phyloP scores from a whole-genome alignment of 306 rosid genomes.

The Malus asiatica region DNA sequence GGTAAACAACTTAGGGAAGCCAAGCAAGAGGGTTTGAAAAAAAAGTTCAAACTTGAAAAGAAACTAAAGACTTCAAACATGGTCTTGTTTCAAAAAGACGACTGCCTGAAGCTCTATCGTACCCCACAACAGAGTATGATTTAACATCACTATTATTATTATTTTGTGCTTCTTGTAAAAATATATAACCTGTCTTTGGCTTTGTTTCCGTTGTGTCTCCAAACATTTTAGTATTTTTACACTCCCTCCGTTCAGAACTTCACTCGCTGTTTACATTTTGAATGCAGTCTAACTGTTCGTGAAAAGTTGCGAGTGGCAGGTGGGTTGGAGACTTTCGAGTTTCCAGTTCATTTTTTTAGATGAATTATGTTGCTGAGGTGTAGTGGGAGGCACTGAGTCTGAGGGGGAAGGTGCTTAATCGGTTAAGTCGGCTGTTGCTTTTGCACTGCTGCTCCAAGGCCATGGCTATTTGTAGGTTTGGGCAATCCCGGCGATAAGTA shows the following conservation, averaged over 20 bases:
- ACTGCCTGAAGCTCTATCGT: too few relatives aligned
- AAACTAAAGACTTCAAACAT: too few relatives aligned
- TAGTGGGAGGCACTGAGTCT: background rate
- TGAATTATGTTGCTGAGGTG: background rate
- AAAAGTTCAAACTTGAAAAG: too few relatives aligned
- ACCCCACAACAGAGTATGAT: too few relatives aligned
- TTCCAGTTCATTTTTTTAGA: background rate
- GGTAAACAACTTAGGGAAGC: too few relatives aligned
- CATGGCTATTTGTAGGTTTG: constrained; percentile 80
- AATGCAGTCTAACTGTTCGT: background rate
- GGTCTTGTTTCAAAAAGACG: too few relatives aligned
- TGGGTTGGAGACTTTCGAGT: background rate
- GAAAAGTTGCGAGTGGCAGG: background rate
- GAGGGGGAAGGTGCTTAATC: constrained; percentile 31
- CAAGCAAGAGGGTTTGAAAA: too few relatives aligned
- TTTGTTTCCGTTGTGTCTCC: background rate
- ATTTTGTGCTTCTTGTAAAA: too few relatives aligned
- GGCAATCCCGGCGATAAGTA: constrained; percentile 88
- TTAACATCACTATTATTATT: too few relatives aligned
- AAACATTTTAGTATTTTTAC: background rate
- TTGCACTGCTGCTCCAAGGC: constrained; percentile 39
- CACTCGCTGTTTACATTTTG: background rate
- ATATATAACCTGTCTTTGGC: background rate
- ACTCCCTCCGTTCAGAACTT: background rate
- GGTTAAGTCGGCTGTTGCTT: constrained; percentile 38